Evolutionary conservation across 2,329 filamentous ascomycete species (phyloP), one percentile per base, ranked within the genome.

Genomic region (Xylogone sp.): DNA sequence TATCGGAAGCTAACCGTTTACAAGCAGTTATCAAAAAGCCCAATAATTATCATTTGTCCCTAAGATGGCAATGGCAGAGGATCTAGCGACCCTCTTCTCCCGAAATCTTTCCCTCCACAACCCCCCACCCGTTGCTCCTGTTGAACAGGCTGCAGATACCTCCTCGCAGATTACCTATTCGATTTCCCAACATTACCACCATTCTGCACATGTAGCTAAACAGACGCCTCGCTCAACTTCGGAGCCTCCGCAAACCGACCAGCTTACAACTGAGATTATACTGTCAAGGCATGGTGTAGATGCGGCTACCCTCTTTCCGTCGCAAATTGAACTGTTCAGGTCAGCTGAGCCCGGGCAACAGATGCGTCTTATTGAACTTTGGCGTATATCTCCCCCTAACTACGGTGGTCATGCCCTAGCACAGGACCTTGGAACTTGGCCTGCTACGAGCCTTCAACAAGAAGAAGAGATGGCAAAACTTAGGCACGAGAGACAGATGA

Each of bases 141-240:
- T 60, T 56, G 58, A 68, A 64, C 50, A 65, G 63, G 50, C 56
- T 55, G 47, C 51, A 52, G 46, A 55, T 59, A 52, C 34, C n/a
- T 39, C 34, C 50, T 63, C 60, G 58, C 67, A 43, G 67, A 75
- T 89, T 56, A 75, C 80, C 56, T 95, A 94, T 72, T 84, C 79
- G 53, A 82, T 88, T 59, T 88, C 88, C 9, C 86, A 89, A 64
- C 90, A 96, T 68, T 96, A 96, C 68, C 86, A 87, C 57, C 90
- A 92, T 65, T 90, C 89, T 8, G 75, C 86, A 43, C 89, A 95
- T 66, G 65, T 85, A 55, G 75, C 66, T 45, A 73, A 75, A 49
- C 67, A 74, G 22, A 62, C 68, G 1, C 70, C 71, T 53, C 70
- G 75, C 47, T 75, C 71, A 19, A 76, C 75, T 20, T 83, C 76